A percentile compares a stretch with the other conserved stretches of the same genome.
Conservation (phyloP, 2,329 filamentous ascomycete species). For the Fusarium paranaense region DNA sequence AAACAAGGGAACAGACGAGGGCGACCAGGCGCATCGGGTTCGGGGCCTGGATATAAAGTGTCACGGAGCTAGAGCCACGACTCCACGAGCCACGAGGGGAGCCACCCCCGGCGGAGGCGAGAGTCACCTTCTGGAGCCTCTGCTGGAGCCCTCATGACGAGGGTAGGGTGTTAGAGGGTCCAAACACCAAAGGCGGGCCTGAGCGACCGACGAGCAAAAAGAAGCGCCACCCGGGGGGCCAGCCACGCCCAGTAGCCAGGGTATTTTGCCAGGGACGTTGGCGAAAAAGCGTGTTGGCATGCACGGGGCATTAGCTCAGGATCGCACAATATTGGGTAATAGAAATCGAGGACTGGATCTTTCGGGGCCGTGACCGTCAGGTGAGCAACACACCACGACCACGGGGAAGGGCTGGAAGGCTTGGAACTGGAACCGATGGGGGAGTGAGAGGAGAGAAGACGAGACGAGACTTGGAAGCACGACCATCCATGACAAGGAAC, state of each 20-base stretch:
- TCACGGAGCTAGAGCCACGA: conserved; percentile 11
- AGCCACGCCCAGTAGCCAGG: conserved; percentile 14
- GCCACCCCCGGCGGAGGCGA: conserved; percentile 19
- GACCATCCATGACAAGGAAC: conserved; percentile 6
- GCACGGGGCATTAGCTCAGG: conserved; percentile 48
- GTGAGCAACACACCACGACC: conserved; percentile 43
- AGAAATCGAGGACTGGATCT: conserved; percentile 57
- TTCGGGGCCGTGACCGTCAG: conserved; percentile 39
- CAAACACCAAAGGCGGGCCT: conserved; percentile 37
- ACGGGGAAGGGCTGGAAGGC: conserved; percentile 33
- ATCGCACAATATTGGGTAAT: conserved; percentile 60
- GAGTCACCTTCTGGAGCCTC: conserved; percentile 6
- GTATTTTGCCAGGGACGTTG: conserved; percentile 30
- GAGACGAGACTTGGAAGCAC: conserved; percentile 10
- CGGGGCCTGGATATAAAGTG: conserved; percentile 37
- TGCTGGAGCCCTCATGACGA: conserved; percentile 30
- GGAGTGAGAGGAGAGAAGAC: conserved; percentile 11
- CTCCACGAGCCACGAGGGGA: conserved; percentile 30
- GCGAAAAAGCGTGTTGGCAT: conserved; percentile 39
- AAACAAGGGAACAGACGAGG: conserved; percentile 25
- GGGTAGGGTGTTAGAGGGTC: conserved; percentile 31
- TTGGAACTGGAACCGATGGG: conserved; percentile 2
- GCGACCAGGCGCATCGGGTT: conserved; percentile 27
- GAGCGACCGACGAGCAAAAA: conserved; percentile 29
- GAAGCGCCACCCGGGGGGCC: conserved; percentile 30